Evolutionary conservation across 306 rosid genomes (phyloP).

Genomic region (Crotalaria pallida): DNA sequence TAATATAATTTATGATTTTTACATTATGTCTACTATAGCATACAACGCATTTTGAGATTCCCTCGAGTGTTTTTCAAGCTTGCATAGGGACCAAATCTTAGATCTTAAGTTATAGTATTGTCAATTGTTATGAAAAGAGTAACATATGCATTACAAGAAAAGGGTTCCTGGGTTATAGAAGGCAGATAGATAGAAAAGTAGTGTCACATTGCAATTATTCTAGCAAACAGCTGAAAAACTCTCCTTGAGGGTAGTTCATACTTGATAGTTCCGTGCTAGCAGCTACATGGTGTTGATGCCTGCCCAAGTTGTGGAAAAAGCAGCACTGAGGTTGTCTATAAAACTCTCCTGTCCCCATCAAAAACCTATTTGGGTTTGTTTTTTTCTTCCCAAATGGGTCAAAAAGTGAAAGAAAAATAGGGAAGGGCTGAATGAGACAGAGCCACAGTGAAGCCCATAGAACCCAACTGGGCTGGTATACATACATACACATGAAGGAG

Average conservation of each 20-base stretch:
- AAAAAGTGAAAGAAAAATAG: slow-evolving; percentile 25
- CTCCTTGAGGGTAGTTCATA: neutral
- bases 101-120: slow-evolving; percentile 14
- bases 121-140: slow-evolving; percentile 30
- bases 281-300: slow-evolving; percentile 23
- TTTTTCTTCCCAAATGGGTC: slow-evolving; percentile 32
- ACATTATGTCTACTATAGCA: too few relatives aligned
- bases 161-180: slow-evolving; percentile 14
- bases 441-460: slow-evolving; percentile 19
- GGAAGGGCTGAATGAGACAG: slow-evolving; percentile 18
- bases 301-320: slow-evolving; percentile 34
- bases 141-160: slow-evolving; percentile 16
- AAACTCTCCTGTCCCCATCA: slow-evolving; percentile 31
- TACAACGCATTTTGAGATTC: too few relatives aligned
- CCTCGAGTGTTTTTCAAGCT: neutral
- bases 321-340: slow-evolving; percentile 26
- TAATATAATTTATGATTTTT: too few relatives aligned
- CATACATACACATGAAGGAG: slow-evolving; percentile 1
- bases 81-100: neutral
- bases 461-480: slow-evolving; percentile 27
- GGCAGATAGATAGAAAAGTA: slow-evolving; percentile 12
- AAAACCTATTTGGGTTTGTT: slow-evolving; percentile 36
- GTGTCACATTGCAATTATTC: slow-evolving; percentile 26
- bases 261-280: slow-evolving; percentile 19
- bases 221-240: slow-evolving; percentile 29